Conservation (phyloP, 768 basidiomycete species). For the Neoboletus magnificus region DNA sequence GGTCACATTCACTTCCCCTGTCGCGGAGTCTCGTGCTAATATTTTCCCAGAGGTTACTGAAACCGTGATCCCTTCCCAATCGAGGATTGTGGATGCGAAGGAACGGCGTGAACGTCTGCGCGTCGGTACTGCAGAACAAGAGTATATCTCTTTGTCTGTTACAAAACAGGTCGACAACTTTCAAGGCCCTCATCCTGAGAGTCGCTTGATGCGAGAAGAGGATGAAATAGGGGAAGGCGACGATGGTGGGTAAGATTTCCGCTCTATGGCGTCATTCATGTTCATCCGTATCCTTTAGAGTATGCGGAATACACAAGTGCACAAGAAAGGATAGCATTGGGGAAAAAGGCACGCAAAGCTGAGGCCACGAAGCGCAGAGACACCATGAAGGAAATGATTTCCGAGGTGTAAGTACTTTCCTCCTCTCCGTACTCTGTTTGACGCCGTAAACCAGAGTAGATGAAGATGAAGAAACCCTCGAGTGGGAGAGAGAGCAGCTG, state of each 20-base stretch:
- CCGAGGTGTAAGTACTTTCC: conserved; percentile 60
- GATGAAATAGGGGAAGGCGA: conserved; percentile 87
- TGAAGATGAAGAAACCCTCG: conserved; percentile 77
- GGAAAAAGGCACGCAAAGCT: conserved; percentile 73
- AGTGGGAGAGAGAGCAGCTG: conserved; percentile 85
- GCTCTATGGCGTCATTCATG: not conserved
- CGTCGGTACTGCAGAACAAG: conserved; percentile 50
- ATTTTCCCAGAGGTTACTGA: conserved; percentile 35
- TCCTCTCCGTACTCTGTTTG: not conserved
- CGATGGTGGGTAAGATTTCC: conserved; percentile 56
- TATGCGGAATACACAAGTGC: conserved; percentile 86
- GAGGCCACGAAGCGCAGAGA: conserved; percentile 67
- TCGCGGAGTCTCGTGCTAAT: not conserved
- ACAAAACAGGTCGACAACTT: conserved; percentile 49
- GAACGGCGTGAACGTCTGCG: conserved; percentile 72
- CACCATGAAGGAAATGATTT: conserved; percentile 76
- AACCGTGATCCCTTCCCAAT: conserved; percentile 62
- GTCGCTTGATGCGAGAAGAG: conserved; percentile 78
- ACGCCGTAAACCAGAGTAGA: conserved; percentile 51
- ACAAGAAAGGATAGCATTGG: conserved; percentile 80
- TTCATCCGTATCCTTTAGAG: conserved; percentile 42
- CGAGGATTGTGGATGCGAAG: conserved; percentile 68
- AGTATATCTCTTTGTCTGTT: conserved; percentile 78
- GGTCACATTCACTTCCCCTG: conserved; percentile 22
- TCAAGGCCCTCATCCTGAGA: conserved; percentile 81